Percentiles rank a stretch among this genome's conserved stretches.
phyloP scores from a whole-genome alignment of 495 filamentous ascomycete genomes.

The Hypoxylon perforatum region DNA sequence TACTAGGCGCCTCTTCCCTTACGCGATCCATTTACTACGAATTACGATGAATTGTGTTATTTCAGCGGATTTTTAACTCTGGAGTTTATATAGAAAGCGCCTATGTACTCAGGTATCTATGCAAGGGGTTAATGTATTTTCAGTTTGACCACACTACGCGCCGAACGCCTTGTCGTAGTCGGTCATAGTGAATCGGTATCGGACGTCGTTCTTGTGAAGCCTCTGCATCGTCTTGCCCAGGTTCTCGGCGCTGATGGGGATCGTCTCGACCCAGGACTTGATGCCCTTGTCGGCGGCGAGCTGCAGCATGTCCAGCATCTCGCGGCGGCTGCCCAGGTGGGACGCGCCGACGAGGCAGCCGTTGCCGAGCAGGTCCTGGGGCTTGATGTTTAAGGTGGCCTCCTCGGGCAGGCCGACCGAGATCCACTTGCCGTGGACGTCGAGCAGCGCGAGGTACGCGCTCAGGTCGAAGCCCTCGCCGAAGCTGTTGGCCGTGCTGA shows the following conservation, averaged over 20 bases:
- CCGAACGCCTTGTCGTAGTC: conserved; percentile 62
- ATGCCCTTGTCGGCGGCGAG: conserved; percentile 84
- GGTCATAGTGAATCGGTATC: conserved; percentile 64
- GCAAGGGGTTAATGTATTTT: neutral
- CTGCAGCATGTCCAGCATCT: conserved; percentile 86
- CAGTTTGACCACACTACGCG: conserved; percentile 11
- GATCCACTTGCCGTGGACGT: conserved; percentile 85
- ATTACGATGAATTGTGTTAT: no score
- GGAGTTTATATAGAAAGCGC: neutral
- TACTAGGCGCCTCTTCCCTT: no score
- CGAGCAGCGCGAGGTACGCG: conserved; percentile 80
- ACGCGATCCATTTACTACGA: no score
- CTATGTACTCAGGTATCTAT: neutral
- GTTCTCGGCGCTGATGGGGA: conserved; percentile 76
- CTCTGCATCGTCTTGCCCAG: conserved; percentile 73
- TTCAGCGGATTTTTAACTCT: neutral
- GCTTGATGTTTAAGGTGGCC: conserved; percentile 76
- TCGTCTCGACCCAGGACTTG: conserved; percentile 82
- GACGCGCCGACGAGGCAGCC: conserved; percentile 84
- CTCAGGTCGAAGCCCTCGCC: conserved; percentile 66
- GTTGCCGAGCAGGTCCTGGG: conserved; percentile 79
- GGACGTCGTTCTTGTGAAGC: conserved; percentile 74
- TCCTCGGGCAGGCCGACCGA: conserved; percentile 87
- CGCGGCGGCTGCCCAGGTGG: conserved; percentile 82
- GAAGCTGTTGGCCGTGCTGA: conserved; percentile 66